Conservation (phyloP, 352 stramenopile genomes). For the Peronosclerospora sorghi region DNA sequence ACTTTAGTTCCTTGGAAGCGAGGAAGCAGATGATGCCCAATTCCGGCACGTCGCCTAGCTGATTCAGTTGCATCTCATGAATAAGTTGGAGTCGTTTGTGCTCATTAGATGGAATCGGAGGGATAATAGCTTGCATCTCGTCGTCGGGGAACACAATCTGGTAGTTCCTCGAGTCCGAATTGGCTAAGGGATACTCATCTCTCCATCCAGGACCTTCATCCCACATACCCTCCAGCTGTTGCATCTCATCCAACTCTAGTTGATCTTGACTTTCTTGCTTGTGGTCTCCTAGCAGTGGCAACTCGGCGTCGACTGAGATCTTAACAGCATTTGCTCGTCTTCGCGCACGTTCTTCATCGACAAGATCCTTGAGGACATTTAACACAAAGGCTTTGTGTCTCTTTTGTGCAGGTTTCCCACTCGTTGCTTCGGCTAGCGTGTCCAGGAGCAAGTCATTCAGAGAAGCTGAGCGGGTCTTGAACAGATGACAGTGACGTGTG, state of each 20-base stretch:
- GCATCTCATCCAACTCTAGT: not conserved
- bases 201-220: slow-evolving; percentile 8
- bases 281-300: not conserved
- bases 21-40: slow-evolving; percentile 61
- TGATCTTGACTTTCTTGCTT: not conserved
- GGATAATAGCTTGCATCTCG: slow-evolving; percentile 14
- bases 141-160: slow-evolving; percentile 26
- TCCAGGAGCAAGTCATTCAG: slow-evolving; percentile 24
- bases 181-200: slow-evolving; percentile 34
- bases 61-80: slow-evolving; percentile 28
- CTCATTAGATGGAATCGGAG: slow-evolving; percentile 34
- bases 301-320: not conserved
- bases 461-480: slow-evolving; percentile 18
- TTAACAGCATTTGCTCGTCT: slow-evolving; percentile 15
- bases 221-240: slow-evolving; percentile 17
- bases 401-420: slow-evolving; percentile 13
- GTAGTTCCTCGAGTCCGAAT: slow-evolving; percentile 36
- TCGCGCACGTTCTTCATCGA: slow-evolving; percentile 24
- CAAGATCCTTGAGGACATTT: slow-evolving; percentile 36
- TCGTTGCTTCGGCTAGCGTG: slow-evolving; percentile 18
- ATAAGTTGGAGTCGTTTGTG: slow-evolving; percentile 35
- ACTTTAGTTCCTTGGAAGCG: slow-evolving; percentile 40
- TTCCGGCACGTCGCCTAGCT: slow-evolving; percentile 44
- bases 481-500: slow-evolving; percentile 6
- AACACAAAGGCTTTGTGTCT: slow-evolving; percentile 21